Base-by-base conservation (phyloP, 73 alveolate genomes). In the Paramecium caudatum region DNA sequence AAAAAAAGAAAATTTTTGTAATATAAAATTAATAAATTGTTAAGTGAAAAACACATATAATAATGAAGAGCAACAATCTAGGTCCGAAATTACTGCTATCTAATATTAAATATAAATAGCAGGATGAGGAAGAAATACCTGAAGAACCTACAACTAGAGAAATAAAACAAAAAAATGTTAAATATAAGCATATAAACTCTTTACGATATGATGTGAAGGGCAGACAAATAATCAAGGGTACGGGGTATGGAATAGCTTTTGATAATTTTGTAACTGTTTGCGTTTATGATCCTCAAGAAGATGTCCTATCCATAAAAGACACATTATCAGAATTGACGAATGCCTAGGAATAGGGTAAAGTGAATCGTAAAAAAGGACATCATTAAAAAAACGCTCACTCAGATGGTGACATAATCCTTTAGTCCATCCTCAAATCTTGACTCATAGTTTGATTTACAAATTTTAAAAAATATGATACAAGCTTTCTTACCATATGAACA, bases 241-340 rank as follows among this genome's bases (percentile, higher is more conserved):
- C 69, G 6, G 88, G 88, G 36, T 74, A 74, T 41, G 65, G 88
- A 37, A 74, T 74, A 3, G 47, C 69, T 0, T 74, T 74, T 74
- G 88, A 74, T 74, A 74, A 36, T 74, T 74, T 74, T 74, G 47
- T 74, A 5, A 74, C 88, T 17, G 70, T 74, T 1, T 74, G 88
- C 43, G 88, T 74, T 4, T 74, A 36, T 43, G 55, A 74, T 74
- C 69, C 68, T 36, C n/a, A 19, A 21, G 88, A 74, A 27, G 88
- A 74, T 17, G 88, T 74, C 1, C 23, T 21, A 5, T 41, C 55
- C 17, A 74, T 74, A 4, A 74, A 43, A 41, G 88, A 74, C 65
- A 74, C 88, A 74, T 15, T 74, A 16, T 74, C 88, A 13, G 30
- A 74, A 74, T 37, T 41, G n/a, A 74, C 88, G 5, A 21, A 74